A percentile compares a stretch with the other conserved stretches of the same genome.
Conservation (phyloP, 306 rosid genomes). For the Argentina anserina region DNA sequence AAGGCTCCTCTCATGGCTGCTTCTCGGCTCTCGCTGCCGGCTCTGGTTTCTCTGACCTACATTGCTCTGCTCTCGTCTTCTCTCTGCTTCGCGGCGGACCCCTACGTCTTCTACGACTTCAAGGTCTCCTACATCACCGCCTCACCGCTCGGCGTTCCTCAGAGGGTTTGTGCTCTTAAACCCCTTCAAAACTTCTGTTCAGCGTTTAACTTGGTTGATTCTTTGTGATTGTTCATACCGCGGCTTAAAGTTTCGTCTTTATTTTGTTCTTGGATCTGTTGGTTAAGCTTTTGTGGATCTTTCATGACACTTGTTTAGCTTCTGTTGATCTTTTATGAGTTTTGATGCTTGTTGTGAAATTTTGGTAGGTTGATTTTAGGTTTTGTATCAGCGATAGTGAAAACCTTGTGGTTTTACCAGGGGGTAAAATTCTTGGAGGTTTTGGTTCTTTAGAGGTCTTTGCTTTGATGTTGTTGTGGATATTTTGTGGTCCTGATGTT, state of each 20-base stretch:
- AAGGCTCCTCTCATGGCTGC: conserved; percentile 30
- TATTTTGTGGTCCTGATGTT: background rate
- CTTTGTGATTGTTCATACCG: background rate
- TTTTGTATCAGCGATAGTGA: background rate
- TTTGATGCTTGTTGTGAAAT: conserved; percentile 5
- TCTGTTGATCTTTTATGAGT: background rate
- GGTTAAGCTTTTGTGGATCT: background rate
- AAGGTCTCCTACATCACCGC: conserved; percentile 58
- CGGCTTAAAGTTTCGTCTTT: background rate
- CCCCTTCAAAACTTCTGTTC: background rate
- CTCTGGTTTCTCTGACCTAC: conserved; percentile 37
- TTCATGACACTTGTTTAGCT: background rate
- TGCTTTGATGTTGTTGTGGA: background rate
- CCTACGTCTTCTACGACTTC: conserved; percentile 45
- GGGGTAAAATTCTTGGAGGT: background rate
- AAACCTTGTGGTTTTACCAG: background rate
- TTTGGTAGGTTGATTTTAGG: background rate
- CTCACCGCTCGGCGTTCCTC: conserved; percentile 81
- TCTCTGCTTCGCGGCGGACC: conserved; percentile 59
- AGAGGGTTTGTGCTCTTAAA: conserved; percentile 43
- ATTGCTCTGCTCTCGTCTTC: conserved; percentile 35
- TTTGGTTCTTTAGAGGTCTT: background rate
- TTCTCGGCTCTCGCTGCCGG: conserved; percentile 25
- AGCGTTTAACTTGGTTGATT: conserved; percentile 2
- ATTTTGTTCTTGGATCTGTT: background rate